Base-by-base conservation (phyloP, 164 flowering plant species). In the Santalum album region DNA sequence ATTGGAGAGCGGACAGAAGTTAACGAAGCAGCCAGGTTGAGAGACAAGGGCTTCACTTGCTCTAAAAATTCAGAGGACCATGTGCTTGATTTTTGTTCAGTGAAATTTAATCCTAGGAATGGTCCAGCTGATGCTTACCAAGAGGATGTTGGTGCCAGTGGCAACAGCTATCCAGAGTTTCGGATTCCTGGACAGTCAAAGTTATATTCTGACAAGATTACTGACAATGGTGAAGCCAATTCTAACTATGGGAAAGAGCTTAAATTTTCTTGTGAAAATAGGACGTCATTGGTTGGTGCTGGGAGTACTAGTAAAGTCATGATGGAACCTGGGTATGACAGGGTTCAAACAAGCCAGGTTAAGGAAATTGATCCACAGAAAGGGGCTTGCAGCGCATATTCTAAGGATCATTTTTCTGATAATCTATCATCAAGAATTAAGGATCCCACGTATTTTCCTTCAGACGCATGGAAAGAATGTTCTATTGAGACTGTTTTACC, bases 401-500 rank as follows among this genome's bases (percentile, higher is more conserved):
- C 74, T 9, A 75, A 71, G 64, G 80, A 73, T 48, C 66, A 51
- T 12, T 24, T 66, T 29, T 49, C 63, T 2, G 82, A 75, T 54
- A 62, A 70, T 26, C 57, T 60, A 22, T 69, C 81, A 68, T 60
- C 73, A 18, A 67, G 69, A 64, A 60, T 21, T 49, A 73, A 69
- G 56, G 73, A 60, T 24, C 61, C 57, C 6, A 10, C 59, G 14
- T 59, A 46, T 38, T 56, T 79, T 27, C 62, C 83, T 25, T 54
- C 68, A 16, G 84, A 81, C 23, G 16, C 55, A 19, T 76, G 84
- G 90, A 83, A 78, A 60, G 87, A 86, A 29, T 75, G 88, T 64
- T 64, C 89, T 51, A 69, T 80, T 38, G 83, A 86, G 77, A 86
- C 89, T 48, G 79, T 83, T 39, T 75, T 86, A 40, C 86, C 88